Base-by-base conservation (phyloP, 805 yeast genomes). In the Ogataea corticis region DNA sequence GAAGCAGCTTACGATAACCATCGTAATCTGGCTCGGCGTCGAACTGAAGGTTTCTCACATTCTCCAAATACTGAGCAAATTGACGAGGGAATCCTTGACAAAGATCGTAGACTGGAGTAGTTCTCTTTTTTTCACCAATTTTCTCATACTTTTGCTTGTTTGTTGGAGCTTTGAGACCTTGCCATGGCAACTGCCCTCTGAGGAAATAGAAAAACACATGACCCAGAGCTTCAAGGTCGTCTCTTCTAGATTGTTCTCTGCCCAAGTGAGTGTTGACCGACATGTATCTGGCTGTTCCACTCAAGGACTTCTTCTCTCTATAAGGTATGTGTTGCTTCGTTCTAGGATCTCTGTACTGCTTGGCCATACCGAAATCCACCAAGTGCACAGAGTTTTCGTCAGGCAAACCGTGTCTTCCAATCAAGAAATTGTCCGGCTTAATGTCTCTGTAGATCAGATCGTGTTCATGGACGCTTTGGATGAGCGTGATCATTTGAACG, bases 231-330 rank as follows among this genome's bases (percentile, higher is more conserved):
- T 94, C 99, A 62, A 94, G 77, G 69, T 94, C 99, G 63, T 94
- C 99, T 59, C 99, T 79, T 65, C 99, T 83, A 59, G 88, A 83
- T 72, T 94, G 99, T 68, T 94, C 99, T 59, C 97, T 82, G 39
- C 99, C 99, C 59, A 94, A 72, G 69, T 94, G 99, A 9, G 99
- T 94, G 71, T 94, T 94, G 55, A 94, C 91, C 25, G 96, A 85
- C 97, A 94, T 94, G 71, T 94, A 94, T 59, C 99, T 77, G n/a
- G 98, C 99, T 2, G 99, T 94, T 40, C 99, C 99, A 66, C 96
- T 86, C 53, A 94, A 73, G 4, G 96, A 88, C 69, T 94, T 94
- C 67, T 91, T 88, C 67, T 94, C 99, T 59, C 98, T 78, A 68
- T 91, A 94, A 27, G 99, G 98, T 54, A 94, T 94, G 68, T 94